A percentile compares a stretch with the other conserved stretches of the same genome.
phyloP scores from a whole-genome alignment of 2,329 filamentous ascomycete species.

The Aspergillus pseudoglaucus region DNA sequence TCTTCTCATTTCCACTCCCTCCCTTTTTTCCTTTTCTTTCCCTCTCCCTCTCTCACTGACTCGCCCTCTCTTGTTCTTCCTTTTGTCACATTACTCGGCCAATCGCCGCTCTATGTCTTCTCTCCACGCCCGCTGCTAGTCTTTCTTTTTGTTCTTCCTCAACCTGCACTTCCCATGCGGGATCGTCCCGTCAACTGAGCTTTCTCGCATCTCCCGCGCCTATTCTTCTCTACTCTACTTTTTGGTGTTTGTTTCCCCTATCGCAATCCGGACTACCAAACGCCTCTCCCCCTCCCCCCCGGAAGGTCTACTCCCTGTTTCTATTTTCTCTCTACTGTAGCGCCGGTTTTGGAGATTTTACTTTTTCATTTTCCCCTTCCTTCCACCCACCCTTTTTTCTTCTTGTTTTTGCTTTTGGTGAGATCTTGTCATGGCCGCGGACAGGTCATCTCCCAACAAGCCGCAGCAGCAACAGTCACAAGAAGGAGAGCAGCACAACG shows the following conservation, averaged over 20 bases:
- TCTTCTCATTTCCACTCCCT: constrained; percentile 6
- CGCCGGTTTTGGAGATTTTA: not conserved
- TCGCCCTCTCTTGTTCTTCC: constrained; percentile 9
- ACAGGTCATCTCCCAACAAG: constrained; percentile 22
- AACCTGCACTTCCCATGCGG: constrained; percentile 1
- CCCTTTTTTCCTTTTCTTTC: constrained; percentile 9
- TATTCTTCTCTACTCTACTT: constrained; percentile 8
- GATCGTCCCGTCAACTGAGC: not conserved
- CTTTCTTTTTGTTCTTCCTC: constrained; percentile 3
- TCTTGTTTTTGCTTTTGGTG: constrained; percentile 12
- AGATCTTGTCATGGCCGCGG: constrained; percentile 26
- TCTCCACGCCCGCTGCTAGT: not conserved
- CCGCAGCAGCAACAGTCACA: constrained; percentile 11
- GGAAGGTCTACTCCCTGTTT: not conserved
- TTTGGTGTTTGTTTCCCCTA: constrained; percentile 4
- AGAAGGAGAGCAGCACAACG: not conserved
- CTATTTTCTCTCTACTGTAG: not conserved
- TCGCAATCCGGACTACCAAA: constrained; percentile 6
- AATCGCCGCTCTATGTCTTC: not conserved
- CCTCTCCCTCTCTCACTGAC: constrained; percentile 15
- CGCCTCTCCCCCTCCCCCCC: not conserved
- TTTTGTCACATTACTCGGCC: constrained; percentile 2
- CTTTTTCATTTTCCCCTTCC: constrained; percentile 4
- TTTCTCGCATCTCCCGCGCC: not conserved
- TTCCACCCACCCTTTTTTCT: constrained; percentile 3